Base-by-base conservation (phyloP, 108 stramenopile genomes). In the Cyclotella sp. region DNA sequence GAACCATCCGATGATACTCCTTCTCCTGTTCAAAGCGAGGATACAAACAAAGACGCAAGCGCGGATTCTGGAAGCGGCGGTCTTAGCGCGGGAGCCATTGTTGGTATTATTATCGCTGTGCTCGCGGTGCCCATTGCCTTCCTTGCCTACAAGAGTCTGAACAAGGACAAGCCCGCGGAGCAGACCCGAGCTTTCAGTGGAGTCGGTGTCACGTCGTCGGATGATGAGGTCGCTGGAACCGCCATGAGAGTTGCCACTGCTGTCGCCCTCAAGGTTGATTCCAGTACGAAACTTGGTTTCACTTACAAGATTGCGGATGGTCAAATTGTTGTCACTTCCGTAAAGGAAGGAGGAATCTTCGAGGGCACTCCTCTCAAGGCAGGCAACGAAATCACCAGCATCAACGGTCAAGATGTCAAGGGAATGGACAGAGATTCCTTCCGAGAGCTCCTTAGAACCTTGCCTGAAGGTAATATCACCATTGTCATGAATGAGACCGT, bases 381-480 rank as follows among this genome's bases (percentile, higher is more conserved):
- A 63, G 61, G 61, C 39, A 39, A 63, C 40, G 61, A 63, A 63
- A 34, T 63, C 12, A 63, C 34, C n/a, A 41, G 39, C 61, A 42
- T 63, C 40, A 63, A 63, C 40, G 61, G 61, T 40, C 18, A 18
- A 18, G n/a, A 39, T 3, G 40, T 63, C 3, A 63, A 63, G n/a
- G 61, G 61, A 0, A 58, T 58, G 55, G 61, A 63, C 21, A 15
- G 40, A 15, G 40, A 39, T 8, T 4, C 30, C 16, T 19, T 63
- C n/a, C 30, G 61, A n/a, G 18, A 9, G 0, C 4, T 63, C 14
- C 34, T 63, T 7, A 42, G 12, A 8, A 11, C 6, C 14, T 63
- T 63, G 40, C 61, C 61, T 14, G 61, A 39, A 13, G 61, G 61
- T 13, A 39, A 39, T 41, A 30, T 63, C 14, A 63, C 61, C 24